Evolutionary conservation across 148 eudicot genomes (phyloP), one percentile per base, ranked within the genome.

Genomic region (Polygonum aviculare): DNA sequence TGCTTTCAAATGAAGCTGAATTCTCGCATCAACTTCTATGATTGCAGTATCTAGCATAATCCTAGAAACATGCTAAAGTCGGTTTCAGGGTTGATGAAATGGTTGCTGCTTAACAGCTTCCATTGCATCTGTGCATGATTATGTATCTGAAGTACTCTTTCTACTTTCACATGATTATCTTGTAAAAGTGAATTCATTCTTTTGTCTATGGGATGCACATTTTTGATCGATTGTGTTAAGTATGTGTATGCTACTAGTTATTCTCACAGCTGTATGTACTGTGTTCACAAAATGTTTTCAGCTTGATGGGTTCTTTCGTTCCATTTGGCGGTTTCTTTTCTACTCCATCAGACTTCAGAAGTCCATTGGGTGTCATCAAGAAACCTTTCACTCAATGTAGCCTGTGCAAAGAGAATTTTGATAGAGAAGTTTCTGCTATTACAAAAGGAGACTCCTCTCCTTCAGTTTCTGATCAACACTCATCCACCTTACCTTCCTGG

Each of bases 261-360:
- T 3, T 22, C 88, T 90, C 82, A 83, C 84, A 77, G 84, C 84
- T 82, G 81, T 72, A 55, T 85, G 80, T 78, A n/a, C 26, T 54
- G 60, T 59, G 10, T 19, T 35, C n/a, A 71, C 77, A 70, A 83
- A 74, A 81, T 82, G 12, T 77, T 82, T 83, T 67, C 91, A 91
- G 96, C 84, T 90, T 95, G 86, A 83, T 92, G 96, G 92, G 92
- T 81, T 95, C 99, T 73, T 95, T 95, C 86, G 94, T 95, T 82
- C 99, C 97, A 63, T 86, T 95, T 85, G 99, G 96, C 72, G 99
- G 99, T 52, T 95, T 90, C 85, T 93, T 92, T 78, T 73, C 97
- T 60, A 78, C 83, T 50, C 88, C 91, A 72, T 84, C 96, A 4
- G 96, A 95, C 72, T 78, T 79, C 80, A 80, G 82, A 45, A 74